A percentile compares a stretch with the other conserved stretches of the same genome.
Evolutionary conservation across 352 stramenopile species (phyloP).

Genomic region (Lagenidium sp.): DNA sequence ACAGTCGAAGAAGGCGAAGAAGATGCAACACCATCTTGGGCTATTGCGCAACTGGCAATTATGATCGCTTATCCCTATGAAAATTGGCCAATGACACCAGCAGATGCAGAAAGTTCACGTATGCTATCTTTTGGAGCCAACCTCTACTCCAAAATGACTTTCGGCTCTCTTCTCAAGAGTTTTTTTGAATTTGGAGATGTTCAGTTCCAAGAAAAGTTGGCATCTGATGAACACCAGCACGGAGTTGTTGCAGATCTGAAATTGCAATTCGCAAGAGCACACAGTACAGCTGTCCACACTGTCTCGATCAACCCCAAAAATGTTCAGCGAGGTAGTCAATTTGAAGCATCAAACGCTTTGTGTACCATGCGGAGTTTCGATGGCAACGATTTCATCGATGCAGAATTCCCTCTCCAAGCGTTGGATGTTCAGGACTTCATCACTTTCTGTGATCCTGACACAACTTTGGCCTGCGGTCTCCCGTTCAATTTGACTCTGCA

Average conservation of each 20-base stretch:
- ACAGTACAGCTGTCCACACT: conserved; percentile 29
- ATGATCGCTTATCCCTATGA: conserved; percentile 44
- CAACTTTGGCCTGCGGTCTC: conserved; percentile 33
- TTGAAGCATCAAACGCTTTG: conserved; percentile 72
- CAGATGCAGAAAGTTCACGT: conserved; percentile 52
- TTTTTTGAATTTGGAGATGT: conserved; percentile 78
- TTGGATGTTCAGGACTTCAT: conserved; percentile 66
- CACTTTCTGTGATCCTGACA: conserved; percentile 63
- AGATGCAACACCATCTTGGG: conserved; percentile 63
- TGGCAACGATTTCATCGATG: conserved; percentile 32
- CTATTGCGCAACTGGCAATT: conserved; percentile 65
- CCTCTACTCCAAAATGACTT: conserved; percentile 74
- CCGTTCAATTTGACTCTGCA: conserved; percentile 92
- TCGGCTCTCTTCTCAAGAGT: conserved; percentile 66
- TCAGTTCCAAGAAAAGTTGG: conserved; percentile 51
- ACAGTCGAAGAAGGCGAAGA: conserved; percentile 82
- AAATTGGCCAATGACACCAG: conserved; percentile 50
- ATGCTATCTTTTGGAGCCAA: conserved; percentile 72
- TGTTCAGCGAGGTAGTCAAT: conserved; percentile 12
- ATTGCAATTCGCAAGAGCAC: conserved; percentile 48
- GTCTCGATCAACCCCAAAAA: conserved; percentile 2
- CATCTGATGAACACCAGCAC: conserved; percentile 40
- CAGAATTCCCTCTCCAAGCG: conserved; percentile 61
- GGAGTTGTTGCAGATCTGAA: conserved; percentile 51
- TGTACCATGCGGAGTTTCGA: conserved; percentile 54